Conservation (phyloP, 1,284 basidiomycete species). For the Boletus semigastroideus region DNA sequence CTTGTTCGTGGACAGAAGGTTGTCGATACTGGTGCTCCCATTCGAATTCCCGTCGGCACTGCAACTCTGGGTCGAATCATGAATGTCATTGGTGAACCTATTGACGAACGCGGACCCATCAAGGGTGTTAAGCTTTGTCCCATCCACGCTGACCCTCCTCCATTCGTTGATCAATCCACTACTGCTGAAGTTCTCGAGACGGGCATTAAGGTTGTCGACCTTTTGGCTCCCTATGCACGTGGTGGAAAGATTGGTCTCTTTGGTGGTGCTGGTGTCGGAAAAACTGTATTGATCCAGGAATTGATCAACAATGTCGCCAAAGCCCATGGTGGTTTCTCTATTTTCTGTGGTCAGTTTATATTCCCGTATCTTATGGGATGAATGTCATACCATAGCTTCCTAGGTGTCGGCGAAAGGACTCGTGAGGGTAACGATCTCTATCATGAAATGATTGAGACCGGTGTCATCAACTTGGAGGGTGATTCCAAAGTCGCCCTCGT, state of each 20-base stretch:
- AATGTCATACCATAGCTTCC: not conserved
- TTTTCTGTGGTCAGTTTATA: conserved; percentile 91
- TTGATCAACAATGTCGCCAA: conserved; percentile 99
- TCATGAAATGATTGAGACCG: conserved; percentile 99
- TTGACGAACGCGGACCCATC: conserved; percentile 99
- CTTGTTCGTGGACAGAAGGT: conserved; percentile 98
- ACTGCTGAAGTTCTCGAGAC: conserved; percentile 98
- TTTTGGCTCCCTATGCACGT: conserved; percentile 98
- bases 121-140: conserved; percentile 88
- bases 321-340: conserved; percentile 99
- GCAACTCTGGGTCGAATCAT: conserved; percentile 97
- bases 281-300: conserved; percentile 98
- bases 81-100: conserved; percentile 99
- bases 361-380: not conserved
- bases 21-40: conserved; percentile 94
- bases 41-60: conserved; percentile 93
- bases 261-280: conserved; percentile 99
- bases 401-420: conserved; percentile 98
- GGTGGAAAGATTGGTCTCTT: conserved; percentile 99
- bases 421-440: conserved; percentile 99
- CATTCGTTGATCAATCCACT: conserved; percentile 98
- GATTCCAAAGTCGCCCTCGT: conserved; percentile 99
- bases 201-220: conserved; percentile 99
- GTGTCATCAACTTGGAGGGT: conserved; percentile 99
- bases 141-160: conserved; percentile 96